Conservation (phyloP, 2,329 filamentous ascomycete genomes). For the Fusarium sublunatum region DNA sequence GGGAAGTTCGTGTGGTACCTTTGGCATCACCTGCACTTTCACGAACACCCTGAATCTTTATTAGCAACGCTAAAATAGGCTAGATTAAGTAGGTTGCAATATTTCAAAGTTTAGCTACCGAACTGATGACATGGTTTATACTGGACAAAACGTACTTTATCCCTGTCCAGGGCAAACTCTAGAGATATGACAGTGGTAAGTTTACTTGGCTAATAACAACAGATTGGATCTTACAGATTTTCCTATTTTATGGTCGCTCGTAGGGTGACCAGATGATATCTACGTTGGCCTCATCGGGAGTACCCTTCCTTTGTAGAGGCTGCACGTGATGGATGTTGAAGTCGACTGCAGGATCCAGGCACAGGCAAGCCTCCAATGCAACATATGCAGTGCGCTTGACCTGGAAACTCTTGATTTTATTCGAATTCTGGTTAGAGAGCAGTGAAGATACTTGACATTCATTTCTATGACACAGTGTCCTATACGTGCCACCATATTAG, state of each 20-base stretch:
- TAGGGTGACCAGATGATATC: too few relatives aligned
- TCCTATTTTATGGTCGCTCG: too few relatives aligned
- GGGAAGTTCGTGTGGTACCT: constrained; percentile 25
- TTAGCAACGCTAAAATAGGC: constrained; percentile 35
- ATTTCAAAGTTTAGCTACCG: constrained; percentile 25
- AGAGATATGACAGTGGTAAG: too few relatives aligned
- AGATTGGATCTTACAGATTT: too few relatives aligned
- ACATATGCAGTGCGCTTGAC: constrained; percentile 15
- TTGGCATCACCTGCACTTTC: constrained; percentile 28
- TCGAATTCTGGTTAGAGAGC: constrained; percentile 9
- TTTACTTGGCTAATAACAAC: too few relatives aligned
- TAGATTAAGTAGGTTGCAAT: neutral
- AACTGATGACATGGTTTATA: neutral
- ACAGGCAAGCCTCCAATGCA: constrained; percentile 16
- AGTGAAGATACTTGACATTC: constrained; percentile 5
- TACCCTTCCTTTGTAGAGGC: neutral
- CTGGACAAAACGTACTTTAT: too few relatives aligned
- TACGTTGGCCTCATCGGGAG: too few relatives aligned
- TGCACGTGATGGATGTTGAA: neutral
- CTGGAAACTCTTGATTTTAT: constrained; percentile 5
- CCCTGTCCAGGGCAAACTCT: too few relatives aligned
- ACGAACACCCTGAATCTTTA: constrained; percentile 15
- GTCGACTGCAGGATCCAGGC: constrained; percentile 9
- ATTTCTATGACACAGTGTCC: neutral
- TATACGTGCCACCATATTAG: too few relatives aligned